Percentiles rank a stretch among this genome's conserved stretches.
Conservation (phyloP, 257 asterid species). For the Mitragyna speciosa region DNA sequence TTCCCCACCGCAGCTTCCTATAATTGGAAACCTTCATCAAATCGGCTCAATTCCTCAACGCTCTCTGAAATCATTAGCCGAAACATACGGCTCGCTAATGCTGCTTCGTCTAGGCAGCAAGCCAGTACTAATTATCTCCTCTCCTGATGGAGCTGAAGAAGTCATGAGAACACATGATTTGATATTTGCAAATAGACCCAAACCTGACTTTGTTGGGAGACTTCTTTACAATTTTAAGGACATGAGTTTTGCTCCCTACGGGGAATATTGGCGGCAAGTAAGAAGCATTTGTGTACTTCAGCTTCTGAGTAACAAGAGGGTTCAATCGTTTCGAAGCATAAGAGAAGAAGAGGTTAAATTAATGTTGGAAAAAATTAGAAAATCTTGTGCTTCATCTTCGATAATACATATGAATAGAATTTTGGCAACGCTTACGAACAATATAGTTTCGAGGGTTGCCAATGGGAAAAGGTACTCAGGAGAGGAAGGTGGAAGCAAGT, state of each 20-base stretch:
- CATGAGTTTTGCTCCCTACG: neutral
- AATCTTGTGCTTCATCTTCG: neutral
- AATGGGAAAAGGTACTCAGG: neutral
- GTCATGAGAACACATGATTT: constrained; percentile 1
- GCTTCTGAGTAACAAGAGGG: constrained; percentile 9
- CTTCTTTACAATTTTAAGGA: neutral
- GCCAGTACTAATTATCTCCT: constrained; percentile 29
- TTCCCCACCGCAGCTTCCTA: constrained; percentile 37
- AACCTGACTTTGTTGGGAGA: neutral
- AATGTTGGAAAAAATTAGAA: neutral
- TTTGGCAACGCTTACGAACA: constrained; percentile 2
- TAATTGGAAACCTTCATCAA: constrained; percentile 43
- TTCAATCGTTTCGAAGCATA: neutral
- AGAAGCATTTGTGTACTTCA: constrained; percentile 18
- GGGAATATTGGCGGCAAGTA: constrained; percentile 16
- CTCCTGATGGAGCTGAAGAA: constrained; percentile 9
- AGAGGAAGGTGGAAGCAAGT: neutral
- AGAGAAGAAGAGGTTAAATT: constrained; percentile 5
- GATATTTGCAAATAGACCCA: neutral
- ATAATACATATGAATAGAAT: neutral
- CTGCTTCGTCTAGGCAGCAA: constrained; percentile 34
- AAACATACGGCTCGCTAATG: constrained; percentile 33
- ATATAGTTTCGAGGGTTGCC: constrained; percentile 10
- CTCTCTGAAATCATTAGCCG: constrained; percentile 20
- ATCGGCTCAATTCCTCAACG: constrained; percentile 25